A percentile compares a stretch with the other conserved stretches of the same genome.
These are phyloP conservation scores for Poteriospumella lacustris DNA, from an alignment of 108 stramenopile genomes.

Conservation along the genomic window DNA sequence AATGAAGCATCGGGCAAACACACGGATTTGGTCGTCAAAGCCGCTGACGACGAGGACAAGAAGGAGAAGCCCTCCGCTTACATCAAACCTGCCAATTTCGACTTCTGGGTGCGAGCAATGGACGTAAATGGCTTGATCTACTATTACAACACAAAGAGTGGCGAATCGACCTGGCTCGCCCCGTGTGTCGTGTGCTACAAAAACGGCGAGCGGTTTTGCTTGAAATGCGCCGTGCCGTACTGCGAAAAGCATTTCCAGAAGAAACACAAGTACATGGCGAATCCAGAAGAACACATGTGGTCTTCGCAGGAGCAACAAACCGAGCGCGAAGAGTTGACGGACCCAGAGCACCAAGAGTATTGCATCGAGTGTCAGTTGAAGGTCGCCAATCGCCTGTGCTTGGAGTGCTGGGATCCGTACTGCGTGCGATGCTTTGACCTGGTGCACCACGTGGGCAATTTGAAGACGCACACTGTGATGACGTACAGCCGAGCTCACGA, in stretches of 20 bases:
- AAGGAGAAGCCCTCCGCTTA: too few relatives aligned
- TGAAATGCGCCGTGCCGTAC: not conserved
- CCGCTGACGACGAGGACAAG: too few relatives aligned
- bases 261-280: not conserved
- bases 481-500: not conserved
- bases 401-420: constrained; percentile 22
- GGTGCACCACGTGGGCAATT: not conserved
- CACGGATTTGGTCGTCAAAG: too few relatives aligned
- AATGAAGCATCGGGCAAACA: too few relatives aligned
- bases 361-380: not conserved
- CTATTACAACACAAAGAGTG: constrained; percentile 16
- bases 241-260: constrained; percentile 1
- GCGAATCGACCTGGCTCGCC: constrained; percentile 8
- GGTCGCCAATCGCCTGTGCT: not conserved
- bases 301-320: not conserved
- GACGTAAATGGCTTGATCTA: not conserved
- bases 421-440: not conserved
- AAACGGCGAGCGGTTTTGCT: not conserved
- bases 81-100: not conserved
- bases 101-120: constrained; percentile 3
- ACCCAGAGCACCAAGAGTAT: too few relatives aligned
- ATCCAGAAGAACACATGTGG: not conserved
- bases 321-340: not conserved
- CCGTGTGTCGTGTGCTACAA: constrained; percentile 12
- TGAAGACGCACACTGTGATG: not conserved